These are phyloP conservation scores for Tolypocladium cylindrosporum DNA, from an alignment of 2,329 filamentous ascomycete species.

Conservation along the genomic window DNA sequence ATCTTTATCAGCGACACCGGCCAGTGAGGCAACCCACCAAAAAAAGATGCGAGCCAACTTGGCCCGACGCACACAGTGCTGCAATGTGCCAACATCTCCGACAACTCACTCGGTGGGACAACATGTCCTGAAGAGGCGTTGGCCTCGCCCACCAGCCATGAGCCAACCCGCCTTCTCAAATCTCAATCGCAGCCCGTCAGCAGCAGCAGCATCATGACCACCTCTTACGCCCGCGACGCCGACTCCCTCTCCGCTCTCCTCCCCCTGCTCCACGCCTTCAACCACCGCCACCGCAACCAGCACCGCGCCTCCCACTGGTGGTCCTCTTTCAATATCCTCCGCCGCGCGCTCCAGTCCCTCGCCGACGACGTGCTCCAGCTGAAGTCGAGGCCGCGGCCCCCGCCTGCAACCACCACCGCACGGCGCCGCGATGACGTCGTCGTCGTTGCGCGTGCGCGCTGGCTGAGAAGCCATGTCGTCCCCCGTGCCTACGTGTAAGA, in stretches of 20 bases:
- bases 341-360: conserved; percentile 53
- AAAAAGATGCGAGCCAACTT: background rate
- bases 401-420: background rate
- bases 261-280: conserved; percentile 59
- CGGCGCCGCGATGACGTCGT: conserved; percentile 1
- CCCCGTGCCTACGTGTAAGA: conserved; percentile 26
- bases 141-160: background rate
- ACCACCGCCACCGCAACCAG: conserved; percentile 85
- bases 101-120: background rate
- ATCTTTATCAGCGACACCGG: background rate
- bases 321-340: conserved; percentile 58
- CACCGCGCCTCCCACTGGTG: conserved; percentile 78
- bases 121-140: background rate
- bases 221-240: conserved; percentile 8
- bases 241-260: conserved; percentile 27
- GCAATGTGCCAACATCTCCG: background rate
- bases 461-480: conserved; percentile 19
- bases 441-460: conserved; percentile 13
- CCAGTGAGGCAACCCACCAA: background rate
- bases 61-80: background rate
- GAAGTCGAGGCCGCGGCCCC: background rate
- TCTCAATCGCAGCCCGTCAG: background rate
- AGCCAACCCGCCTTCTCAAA: background rate
- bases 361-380: conserved; percentile 10
- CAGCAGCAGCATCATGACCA: background rate